Evolutionary conservation across 2,329 filamentous ascomycete species (phyloP).

Genomic region (Aphanocladium album): DNA sequence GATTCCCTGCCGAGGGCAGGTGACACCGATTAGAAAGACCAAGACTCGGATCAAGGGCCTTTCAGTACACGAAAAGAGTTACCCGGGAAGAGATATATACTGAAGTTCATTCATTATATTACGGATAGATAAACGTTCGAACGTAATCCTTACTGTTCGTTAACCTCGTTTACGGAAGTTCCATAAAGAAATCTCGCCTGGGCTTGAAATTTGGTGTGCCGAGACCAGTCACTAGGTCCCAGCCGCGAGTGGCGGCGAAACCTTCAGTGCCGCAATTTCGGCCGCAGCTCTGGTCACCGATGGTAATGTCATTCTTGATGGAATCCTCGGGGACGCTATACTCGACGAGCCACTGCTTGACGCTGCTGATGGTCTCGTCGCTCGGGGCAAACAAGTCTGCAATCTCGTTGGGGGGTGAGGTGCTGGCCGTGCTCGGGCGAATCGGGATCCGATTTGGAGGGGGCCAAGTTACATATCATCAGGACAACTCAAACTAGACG

Average conservation of each 20-base stretch:
- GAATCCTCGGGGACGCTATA: slow-evolving; percentile 44
- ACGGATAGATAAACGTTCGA: neutral
- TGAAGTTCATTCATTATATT: no score
- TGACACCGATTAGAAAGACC: no score
- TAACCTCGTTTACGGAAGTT: no score
- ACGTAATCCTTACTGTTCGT: neutral
- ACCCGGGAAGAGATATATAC: no score
- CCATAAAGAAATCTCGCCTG: no score
- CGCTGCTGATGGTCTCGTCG: slow-evolving; percentile 40
- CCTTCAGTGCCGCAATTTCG: neutral
- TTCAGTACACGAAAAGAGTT: no score
- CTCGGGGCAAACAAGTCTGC: slow-evolving; percentile 1
- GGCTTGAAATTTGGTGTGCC: neutral
- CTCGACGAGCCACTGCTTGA: slow-evolving; percentile 46
- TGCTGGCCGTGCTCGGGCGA: neutral
- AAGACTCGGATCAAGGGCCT: no score
- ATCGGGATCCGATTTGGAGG: neutral
- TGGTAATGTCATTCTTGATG: slow-evolving; percentile 26
- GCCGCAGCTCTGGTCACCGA: neutral
- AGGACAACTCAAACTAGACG: no score
- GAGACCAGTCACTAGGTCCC: neutral
- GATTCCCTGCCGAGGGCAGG: no score
- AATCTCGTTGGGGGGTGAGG: neutral
- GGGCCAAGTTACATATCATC: no score
- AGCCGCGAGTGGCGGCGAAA: neutral